Evolutionary conservation across 1,284 basidiomycete species (phyloP), one percentile per base, ranked within the genome.

Genomic region (Naganishia cerealis): DNA sequence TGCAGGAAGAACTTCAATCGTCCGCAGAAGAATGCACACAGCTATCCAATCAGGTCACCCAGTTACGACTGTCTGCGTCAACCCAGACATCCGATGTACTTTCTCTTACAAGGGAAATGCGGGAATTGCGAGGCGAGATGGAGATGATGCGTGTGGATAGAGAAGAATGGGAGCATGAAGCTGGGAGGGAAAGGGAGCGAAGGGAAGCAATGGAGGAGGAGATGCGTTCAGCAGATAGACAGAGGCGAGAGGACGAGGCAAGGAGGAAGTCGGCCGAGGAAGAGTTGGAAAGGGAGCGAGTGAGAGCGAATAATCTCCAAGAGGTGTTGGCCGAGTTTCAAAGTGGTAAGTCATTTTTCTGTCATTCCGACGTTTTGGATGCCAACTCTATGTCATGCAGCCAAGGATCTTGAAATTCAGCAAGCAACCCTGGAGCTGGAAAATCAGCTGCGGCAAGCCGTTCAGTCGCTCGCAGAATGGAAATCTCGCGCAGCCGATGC

Each of bases 251-350:
- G 9, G 87, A 89, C 70, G 80, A 84, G 66, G 85, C 86, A 65
- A 84, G 83, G 38, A 79, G 85, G 70, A 84, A 86, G 66, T 81
- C 82, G 68, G 84, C 87, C 3, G 78, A 79, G n/a, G 81, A 79
- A 0, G 86, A 88, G 65, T 80, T 90, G 36, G 86, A 87, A 65
- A 80, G 82, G 16, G 94, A 97, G 75, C 84, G 83, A 67, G 88
- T 91, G 80, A 90, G 89, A 73, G 87, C 89, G 1, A 82, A 81
- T 2, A 96, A 98, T 78, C 80, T 99, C 67, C 92, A 97, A 78
- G 88, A 90, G 8, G 94, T 99, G 1, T 81, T 99, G 70, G 89
- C 92, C 77, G 96, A 99, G 79, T 97, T 99, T 79, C 93, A 98
- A 82, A 83, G 87, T 69, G 88, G 93, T 94, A 74, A 73, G 88